Conservation (phyloP, 768 basidiomycete species). For the Omphalotus guepiniiformis region DNA sequence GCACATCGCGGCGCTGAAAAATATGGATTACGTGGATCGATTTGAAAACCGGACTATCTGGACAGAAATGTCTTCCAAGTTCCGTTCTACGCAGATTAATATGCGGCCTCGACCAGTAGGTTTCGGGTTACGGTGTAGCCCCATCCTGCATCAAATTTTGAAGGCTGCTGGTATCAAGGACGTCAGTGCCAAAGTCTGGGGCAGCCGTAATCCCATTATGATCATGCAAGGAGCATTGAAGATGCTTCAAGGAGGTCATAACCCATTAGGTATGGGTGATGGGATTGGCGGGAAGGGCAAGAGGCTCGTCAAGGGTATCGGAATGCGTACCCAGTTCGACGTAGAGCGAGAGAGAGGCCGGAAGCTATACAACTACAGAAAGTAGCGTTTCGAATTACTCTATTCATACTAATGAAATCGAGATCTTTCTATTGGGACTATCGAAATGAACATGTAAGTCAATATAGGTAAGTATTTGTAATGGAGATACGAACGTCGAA, state of each 20-base stretch:
- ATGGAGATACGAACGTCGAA: no score
- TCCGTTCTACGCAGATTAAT: constrained; percentile 77
- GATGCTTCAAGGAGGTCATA: constrained; percentile 82
- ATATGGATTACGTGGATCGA: constrained; percentile 91
- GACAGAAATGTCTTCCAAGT: constrained; percentile 84
- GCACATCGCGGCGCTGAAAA: constrained; percentile 67
- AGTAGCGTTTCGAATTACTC: no score
- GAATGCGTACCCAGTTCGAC: constrained; percentile 61
- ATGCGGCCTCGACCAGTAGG: constrained; percentile 83
- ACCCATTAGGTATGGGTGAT: constrained; percentile 77
- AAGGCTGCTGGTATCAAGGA: constrained; percentile 96
- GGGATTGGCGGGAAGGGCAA: constrained; percentile 71
- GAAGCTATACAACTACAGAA: constrained; percentile 64
- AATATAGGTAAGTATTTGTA: no score
- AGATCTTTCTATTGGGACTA: no score
- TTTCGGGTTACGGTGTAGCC: constrained; percentile 89
- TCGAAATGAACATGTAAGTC: no score
- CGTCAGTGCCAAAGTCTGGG: constrained; percentile 92
- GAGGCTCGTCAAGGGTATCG: constrained; percentile 70
- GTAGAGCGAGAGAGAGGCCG: constrained; percentile 83
- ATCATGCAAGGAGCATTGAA: constrained; percentile 83
- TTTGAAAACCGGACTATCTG: constrained; percentile 95
- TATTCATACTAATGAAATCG: no score
- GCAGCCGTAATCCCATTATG: constrained; percentile 80
- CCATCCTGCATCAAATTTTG: constrained; percentile 82